Conservation (phyloP, 2,329 filamentous ascomycete genomes). For the Sporothrix mexicana region DNA sequence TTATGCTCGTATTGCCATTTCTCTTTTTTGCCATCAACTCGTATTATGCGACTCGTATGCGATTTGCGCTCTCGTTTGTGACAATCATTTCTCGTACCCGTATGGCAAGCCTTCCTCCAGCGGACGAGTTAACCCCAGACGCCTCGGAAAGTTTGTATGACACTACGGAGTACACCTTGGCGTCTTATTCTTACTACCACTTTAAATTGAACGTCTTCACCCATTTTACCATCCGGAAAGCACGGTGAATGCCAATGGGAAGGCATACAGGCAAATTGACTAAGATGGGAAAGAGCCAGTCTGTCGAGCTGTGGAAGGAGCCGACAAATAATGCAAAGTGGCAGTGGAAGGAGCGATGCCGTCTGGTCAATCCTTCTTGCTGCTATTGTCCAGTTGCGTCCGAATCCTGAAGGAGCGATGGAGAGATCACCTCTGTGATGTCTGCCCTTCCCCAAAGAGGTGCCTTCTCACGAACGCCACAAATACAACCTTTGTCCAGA, state of each 20-base stretch:
- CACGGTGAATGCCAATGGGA: not conserved
- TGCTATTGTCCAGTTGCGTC: not conserved
- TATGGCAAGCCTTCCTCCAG: not conserved
- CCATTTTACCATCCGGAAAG: slow-evolving; percentile 9
- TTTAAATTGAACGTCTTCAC: slow-evolving; percentile 6
- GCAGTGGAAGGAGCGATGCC: slow-evolving; percentile 20
- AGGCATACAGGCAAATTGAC: not conserved
- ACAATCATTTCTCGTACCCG: slow-evolving; percentile 6
- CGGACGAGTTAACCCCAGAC: not conserved
- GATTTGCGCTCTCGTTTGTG: slow-evolving; percentile 1
- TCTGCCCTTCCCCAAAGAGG: slow-evolving; percentile 7
- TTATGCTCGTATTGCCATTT: not conserved
- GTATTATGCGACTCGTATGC: not conserved
- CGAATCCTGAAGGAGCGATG: not conserved
- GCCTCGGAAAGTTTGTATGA: not conserved
- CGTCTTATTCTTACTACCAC: slow-evolving; percentile 3
- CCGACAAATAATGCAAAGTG: not conserved
- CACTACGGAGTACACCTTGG: not conserved
- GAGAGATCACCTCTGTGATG: not conserved
- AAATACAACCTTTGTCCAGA: not conserved
- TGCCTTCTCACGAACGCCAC: not conserved
- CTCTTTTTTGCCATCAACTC: not conserved
- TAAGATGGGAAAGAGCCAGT: not conserved
- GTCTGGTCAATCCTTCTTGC: slow-evolving; percentile 1
- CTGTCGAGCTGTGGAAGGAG: not conserved